phyloP scores from a whole-genome alignment of 148 eudicot genomes.

The Nepenthes gracilis region DNA sequence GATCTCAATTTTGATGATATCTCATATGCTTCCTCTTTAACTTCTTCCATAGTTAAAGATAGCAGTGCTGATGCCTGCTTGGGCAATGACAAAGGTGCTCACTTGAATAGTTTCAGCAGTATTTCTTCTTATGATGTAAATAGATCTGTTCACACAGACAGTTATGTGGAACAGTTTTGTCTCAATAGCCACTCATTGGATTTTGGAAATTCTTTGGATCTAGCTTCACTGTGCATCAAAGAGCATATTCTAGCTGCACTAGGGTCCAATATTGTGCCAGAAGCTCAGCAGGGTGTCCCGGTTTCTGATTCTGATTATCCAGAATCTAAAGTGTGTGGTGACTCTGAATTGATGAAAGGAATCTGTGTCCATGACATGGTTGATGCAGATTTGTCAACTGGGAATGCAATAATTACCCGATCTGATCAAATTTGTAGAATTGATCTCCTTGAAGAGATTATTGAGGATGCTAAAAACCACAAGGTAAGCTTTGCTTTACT shows the following conservation, averaged over 20 bases:
- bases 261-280: slow-evolving; percentile 6
- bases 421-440: slow-evolving; percentile 30
- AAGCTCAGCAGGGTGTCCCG: background rate
- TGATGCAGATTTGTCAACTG: slow-evolving; percentile 12
- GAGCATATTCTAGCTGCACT: background rate
- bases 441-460: slow-evolving; percentile 35
- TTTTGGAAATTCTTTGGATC: slow-evolving; percentile 4
- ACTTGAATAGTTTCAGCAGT: too few species aligned
- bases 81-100: too few species aligned
- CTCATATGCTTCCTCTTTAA: too few species aligned
- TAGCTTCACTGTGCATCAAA: slow-evolving; percentile 4
- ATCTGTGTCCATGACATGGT: slow-evolving; percentile 6
- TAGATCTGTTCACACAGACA: background rate
- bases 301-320: slow-evolving; percentile 7
- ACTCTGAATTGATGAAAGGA: slow-evolving; percentile 7
- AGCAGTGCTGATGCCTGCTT: too few species aligned
- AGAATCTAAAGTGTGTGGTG: slow-evolving; percentile 9
- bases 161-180: background rate
- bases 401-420: slow-evolving; percentile 16
- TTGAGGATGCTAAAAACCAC: slow-evolving; percentile 37
- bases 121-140: too few species aligned
- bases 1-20: background rate
- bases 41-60: too few species aligned
- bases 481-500: slow-evolving; percentile 22
- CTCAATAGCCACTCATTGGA: slow-evolving; percentile 3